Conservation (phyloP, 805 yeast genomes). For the Cyberlindnera amylophila region DNA sequence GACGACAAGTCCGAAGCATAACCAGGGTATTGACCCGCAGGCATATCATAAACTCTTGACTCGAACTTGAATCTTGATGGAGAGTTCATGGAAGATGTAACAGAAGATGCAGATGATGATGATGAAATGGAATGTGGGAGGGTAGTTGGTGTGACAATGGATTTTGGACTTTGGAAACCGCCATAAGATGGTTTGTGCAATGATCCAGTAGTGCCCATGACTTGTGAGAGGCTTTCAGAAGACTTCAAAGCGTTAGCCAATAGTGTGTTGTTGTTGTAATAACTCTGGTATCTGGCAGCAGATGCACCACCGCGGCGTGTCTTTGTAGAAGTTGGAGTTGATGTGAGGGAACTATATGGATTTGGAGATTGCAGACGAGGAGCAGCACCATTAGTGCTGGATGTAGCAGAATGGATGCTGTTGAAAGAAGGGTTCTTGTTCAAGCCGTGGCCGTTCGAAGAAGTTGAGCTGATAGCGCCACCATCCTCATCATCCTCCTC, state of each 20-base stretch:
- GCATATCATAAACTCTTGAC: slow-evolving; percentile 36
- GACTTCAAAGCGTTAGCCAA: slow-evolving; percentile 44
- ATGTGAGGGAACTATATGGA: slow-evolving; percentile 11
- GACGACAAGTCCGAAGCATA: background rate
- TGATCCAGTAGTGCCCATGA: slow-evolving; percentile 3
- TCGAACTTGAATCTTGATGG: slow-evolving; percentile 33
- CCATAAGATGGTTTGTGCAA: slow-evolving; percentile 21
- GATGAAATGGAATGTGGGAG: slow-evolving; percentile 14
- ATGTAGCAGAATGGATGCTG: slow-evolving; percentile 16
- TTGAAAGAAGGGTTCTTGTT: slow-evolving; percentile 22
- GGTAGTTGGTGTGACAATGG: slow-evolving; percentile 12
- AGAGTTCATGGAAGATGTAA: slow-evolving; percentile 17
- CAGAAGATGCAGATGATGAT: slow-evolving; percentile 17
- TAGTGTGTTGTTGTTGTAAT: slow-evolving; percentile 42
- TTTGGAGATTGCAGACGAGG: slow-evolving; percentile 11
- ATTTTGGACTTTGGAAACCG: slow-evolving; percentile 20
- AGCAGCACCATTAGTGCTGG: background rate
- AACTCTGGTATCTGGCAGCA: slow-evolving; percentile 47
- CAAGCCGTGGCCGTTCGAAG: slow-evolving; percentile 13
- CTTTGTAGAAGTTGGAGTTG: slow-evolving; percentile 30
- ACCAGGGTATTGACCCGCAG: slow-evolving; percentile 12
- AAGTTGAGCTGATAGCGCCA: slow-evolving; percentile 17
- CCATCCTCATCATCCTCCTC: slow-evolving; percentile 28
- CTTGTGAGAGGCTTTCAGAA: slow-evolving; percentile 29
- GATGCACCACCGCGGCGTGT: slow-evolving; percentile 34